Base-by-base conservation (phyloP, 805 yeast genomes). In the Kodamaea fukazawae region DNA sequence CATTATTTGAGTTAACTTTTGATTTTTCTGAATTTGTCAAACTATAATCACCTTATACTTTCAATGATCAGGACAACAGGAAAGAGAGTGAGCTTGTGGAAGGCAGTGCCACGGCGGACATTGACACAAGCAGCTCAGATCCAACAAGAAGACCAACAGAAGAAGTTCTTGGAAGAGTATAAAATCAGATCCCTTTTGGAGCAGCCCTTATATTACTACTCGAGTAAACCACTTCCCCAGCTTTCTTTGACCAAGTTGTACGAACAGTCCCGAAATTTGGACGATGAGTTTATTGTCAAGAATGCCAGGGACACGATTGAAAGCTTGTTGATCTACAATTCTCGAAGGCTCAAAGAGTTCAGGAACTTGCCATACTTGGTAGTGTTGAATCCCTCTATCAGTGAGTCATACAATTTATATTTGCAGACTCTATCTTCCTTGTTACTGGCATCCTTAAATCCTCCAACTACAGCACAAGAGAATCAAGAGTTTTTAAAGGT, bases 321-420 rank as follows among this genome's bases (percentile, higher is more conserved):
- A 43, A 67, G 72, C 35, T 54, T 85, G 31, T 57, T 84, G 15
- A 72, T 78, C 0, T 72, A 77, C 49, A 80, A 88, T 40, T 86
- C 95, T 6, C 77, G 81, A 39, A 70, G 96, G 46, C 60, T 89
- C 12, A 71, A 74, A 23, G 83, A 82, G 20, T 78, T 91, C 48
- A 75, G 91, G 46, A 68, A 74, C 32, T 65, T 91, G 40, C 96
- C 96, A 0, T 91, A 88, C 58, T 74, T 90, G 49, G 88, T 83
- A 34, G 83, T 89, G 41, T 62, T 91, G 45, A 91, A 91, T 57
- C 97, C 97, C 4, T 79, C 86, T 52, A 82, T 91, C 37, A 83
- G 91, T 8, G 78, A 78, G 50, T 82, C 86, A 15, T 87, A 88
- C 65, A 72, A 78, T 50, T 63, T 82, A 34, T 91, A 91, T 63